phyloP scores from a whole-genome alignment of 2,329 filamentous ascomycete species.

The Pseudogymnoascus destructans region DNA sequence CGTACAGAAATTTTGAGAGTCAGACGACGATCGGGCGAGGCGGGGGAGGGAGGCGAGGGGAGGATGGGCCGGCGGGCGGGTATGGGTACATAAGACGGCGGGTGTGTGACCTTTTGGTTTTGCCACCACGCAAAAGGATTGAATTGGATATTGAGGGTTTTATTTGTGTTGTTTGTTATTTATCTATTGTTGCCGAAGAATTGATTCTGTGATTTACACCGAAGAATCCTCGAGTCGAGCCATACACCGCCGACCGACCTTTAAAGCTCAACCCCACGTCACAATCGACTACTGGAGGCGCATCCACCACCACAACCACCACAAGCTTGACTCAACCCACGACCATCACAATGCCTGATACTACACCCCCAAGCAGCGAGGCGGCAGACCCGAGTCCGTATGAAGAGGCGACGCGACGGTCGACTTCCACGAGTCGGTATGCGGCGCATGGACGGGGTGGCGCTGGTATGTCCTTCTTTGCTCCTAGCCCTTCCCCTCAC shows the following conservation, averaged over 20 bases:
- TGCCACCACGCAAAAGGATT: neutral
- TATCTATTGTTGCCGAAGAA: neutral
- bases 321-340: neutral
- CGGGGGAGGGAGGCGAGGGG: neutral
- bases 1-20: neutral
- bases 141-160: neutral
- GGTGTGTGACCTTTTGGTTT: neutral
- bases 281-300: neutral
- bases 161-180: neutral
- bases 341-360: neutral
- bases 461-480: neutral
- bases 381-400: neutral
- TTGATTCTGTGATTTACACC: neutral
- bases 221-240: neutral
- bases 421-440: neutral
- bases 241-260: neutral
- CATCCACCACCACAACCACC: neutral
- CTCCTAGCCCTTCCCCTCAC: too few relatives aligned
- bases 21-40: neutral
- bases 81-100: neutral
- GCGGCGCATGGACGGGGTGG: neutral
- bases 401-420: neutral
- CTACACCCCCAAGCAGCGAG: neutral
- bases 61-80: neutral
- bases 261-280: neutral